Evolutionary conservation across 2,329 filamentous ascomycete genomes (phyloP).

Genomic region (Colletotrichum lupini): DNA sequence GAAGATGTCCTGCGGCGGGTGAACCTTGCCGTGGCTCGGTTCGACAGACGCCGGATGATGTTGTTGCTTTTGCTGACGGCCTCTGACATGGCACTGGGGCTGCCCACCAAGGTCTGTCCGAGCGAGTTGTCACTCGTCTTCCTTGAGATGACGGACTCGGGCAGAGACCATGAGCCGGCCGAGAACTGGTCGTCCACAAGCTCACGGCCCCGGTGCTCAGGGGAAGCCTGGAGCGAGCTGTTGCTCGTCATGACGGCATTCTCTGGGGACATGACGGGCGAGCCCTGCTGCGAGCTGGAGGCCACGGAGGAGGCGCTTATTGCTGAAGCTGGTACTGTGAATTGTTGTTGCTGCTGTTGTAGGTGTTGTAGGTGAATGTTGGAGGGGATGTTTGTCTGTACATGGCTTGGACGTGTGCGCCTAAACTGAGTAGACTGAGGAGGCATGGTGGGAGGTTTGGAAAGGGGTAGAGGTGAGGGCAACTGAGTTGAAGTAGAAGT

Average conservation of each 20-base stretch:
- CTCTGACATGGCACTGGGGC: constrained; percentile 67
- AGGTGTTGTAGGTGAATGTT: constrained; percentile 38
- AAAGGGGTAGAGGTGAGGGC: constrained; percentile 43
- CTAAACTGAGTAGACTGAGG: constrained; percentile 52
- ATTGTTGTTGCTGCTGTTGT: constrained; percentile 40
- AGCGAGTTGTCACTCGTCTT: constrained; percentile 72
- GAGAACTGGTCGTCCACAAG: constrained; percentile 59
- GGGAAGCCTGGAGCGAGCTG: constrained; percentile 75
- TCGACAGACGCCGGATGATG: constrained; percentile 87
- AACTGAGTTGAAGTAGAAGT: constrained; percentile 42
- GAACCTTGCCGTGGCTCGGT: constrained; percentile 76
- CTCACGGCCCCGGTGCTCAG: constrained; percentile 69
- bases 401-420: constrained; percentile 57
- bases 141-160: constrained; percentile 74
- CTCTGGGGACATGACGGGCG: constrained; percentile 68
- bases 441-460: constrained; percentile 55
- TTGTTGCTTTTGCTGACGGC: constrained; percentile 47
- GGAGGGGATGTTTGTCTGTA: constrained; percentile 58
- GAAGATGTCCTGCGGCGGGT: constrained; percentile 80
- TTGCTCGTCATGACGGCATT: constrained; percentile 64
- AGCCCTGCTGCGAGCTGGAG: constrained; percentile 65
- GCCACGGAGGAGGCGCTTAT: constrained; percentile 67
- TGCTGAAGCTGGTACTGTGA: constrained; percentile 61
- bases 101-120: constrained; percentile 67
- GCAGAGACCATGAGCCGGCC: constrained; percentile 73